phyloP scores from a whole-genome alignment of 164 flowering plant genomes.

The Piper longum region DNA sequence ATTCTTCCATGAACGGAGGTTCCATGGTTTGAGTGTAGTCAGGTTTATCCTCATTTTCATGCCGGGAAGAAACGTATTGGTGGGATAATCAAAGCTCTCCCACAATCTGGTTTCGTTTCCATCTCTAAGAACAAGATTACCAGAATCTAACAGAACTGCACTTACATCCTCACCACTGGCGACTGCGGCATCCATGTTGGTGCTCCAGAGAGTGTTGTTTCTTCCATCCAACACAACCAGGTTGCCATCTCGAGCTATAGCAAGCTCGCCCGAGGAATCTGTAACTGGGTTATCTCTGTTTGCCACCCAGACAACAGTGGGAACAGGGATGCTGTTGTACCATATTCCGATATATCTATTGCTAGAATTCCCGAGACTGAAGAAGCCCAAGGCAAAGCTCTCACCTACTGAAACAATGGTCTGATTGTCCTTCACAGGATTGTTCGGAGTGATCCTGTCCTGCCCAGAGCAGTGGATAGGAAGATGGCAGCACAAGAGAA shows the following conservation, averaged over 20 bases:
- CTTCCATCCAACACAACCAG: constrained; percentile 4
- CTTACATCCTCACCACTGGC: constrained; percentile 5
- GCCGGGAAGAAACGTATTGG: constrained; percentile 17
- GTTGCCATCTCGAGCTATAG: constrained; percentile 4
- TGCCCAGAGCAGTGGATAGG: neutral
- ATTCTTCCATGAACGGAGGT: constrained; percentile 14
- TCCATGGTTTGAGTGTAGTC: constrained; percentile 3
- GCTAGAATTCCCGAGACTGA: constrained; percentile 11
- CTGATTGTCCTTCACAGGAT: neutral
- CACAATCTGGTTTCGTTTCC: constrained; percentile 36
- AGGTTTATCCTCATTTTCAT: constrained; percentile 12
- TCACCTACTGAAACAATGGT: neutral
- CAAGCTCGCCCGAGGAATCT: constrained; percentile 9
- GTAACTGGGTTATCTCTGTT: constrained; percentile 12
- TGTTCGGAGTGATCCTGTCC: neutral
- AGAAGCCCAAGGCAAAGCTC: constrained; percentile 12
- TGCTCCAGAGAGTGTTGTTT: too few relatives aligned
- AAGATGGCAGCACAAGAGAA: neutral
- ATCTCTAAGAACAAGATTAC: constrained; percentile 56
- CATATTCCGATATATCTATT: constrained; percentile 13
- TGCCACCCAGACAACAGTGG: constrained; percentile 15
- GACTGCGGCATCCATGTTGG: too few relatives aligned
- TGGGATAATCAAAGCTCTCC: constrained; percentile 81
- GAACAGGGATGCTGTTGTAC: constrained; percentile 7
- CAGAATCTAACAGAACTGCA: constrained; percentile 29